Conservation (phyloP, 371 early-diverging fungal genomes). For the Gilbertella persicaria region DNA sequence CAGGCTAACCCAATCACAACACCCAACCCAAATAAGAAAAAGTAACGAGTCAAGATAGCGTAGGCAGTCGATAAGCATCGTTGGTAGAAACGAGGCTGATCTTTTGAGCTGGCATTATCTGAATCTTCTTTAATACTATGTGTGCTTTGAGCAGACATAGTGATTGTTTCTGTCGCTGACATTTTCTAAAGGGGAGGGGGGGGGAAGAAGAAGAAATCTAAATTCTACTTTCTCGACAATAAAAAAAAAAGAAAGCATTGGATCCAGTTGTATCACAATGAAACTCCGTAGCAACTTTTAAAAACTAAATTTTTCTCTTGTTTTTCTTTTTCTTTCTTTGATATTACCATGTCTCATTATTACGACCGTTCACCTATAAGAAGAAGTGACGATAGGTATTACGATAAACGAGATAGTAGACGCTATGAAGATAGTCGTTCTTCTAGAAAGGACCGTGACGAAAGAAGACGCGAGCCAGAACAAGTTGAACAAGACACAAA, state of each 20-base stretch:
- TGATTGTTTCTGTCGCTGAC: conserved; percentile 9
- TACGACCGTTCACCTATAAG: conserved; percentile 24
- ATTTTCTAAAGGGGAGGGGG: neutral
- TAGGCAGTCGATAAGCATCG: neutral
- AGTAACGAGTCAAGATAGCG: conserved; percentile 29
- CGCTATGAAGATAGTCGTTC: conserved; percentile 29
- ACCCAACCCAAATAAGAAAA: conserved; percentile 65
- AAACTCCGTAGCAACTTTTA: too few relatives aligned
- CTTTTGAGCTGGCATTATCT: too few relatives aligned
- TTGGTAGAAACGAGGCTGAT: neutral
- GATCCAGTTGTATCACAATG: too few relatives aligned
- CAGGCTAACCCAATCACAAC: conserved; percentile 68
- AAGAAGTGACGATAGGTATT: conserved; percentile 19
- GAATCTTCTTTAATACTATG: too few relatives aligned
- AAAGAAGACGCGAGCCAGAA: conserved; percentile 4
- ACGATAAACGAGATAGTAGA: conserved; percentile 34
- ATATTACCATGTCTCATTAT: conserved; percentile 20
- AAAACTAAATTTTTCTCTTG: neutral
- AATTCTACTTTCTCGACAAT: too few relatives aligned
- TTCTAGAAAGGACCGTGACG: conserved; percentile 25
- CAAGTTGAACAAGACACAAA: conserved; percentile 19
- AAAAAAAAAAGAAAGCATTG: too few relatives aligned
- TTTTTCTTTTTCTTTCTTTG: neutral
- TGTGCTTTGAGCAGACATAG: too few relatives aligned
- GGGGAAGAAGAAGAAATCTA: too few relatives aligned